These are phyloP conservation scores for Rhizopus microsporus DNA, from an alignment of 371 early-diverging fungal genomes.

Conservation along the genomic window DNA sequence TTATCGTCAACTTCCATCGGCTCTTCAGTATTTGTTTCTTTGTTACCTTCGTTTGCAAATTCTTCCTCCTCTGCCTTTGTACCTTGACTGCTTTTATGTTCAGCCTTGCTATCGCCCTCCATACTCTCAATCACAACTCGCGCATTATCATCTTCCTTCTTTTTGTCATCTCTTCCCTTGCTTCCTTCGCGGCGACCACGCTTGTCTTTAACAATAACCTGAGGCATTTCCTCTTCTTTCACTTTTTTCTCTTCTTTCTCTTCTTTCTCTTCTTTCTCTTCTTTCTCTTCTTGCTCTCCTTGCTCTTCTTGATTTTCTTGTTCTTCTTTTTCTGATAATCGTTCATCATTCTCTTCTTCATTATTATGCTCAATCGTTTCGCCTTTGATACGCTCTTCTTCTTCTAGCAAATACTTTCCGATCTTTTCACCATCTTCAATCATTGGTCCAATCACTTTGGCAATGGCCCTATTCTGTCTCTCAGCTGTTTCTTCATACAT, in stretches of 20 bases:
- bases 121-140: background rate
- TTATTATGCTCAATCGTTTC: conserved; percentile 37
- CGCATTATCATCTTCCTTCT: conserved; percentile 7
- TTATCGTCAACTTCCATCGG: conserved; percentile 3
- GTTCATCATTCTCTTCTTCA: background rate
- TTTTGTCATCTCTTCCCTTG: background rate
- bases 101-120: background rate
- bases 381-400: conserved; percentile 32
- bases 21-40: background rate
- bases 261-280: background rate
- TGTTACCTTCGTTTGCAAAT: background rate
- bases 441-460: conserved; percentile 46
- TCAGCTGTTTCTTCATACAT: conserved; percentile 55
- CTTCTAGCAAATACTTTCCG: conserved; percentile 38
- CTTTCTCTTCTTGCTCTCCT: too few relatives aligned
- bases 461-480: conserved; percentile 49
- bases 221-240: background rate
- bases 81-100: conserved; percentile 8
- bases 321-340: background rate
- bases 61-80: background rate
- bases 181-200: background rate
- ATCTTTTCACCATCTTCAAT: conserved; percentile 56
- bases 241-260: background rate
- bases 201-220: background rate
- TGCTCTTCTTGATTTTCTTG: conserved; percentile 6